A percentile compares a stretch with the other conserved stretches of the same genome.
These are phyloP conservation scores for Fusarium pilosicola DNA, from an alignment of 2,329 filamentous ascomycete species.

Conservation along the genomic window DNA sequence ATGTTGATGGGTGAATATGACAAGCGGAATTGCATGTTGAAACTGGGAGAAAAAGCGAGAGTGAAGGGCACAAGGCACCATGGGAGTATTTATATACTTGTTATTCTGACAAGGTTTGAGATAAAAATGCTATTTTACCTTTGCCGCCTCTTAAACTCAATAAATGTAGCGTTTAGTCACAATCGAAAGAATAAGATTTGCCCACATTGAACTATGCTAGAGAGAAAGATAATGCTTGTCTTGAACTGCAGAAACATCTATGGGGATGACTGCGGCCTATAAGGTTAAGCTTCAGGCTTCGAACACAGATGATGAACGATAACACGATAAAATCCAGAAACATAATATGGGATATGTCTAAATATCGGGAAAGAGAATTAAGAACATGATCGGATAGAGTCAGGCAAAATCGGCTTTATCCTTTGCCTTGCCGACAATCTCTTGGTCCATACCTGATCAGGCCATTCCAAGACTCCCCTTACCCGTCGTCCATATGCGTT, in stretches of 20 bases:
- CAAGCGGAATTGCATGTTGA: fast-evolving
- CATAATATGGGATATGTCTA: background rate
- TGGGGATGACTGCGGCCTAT: too few relatives aligned
- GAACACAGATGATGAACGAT: too few relatives aligned
- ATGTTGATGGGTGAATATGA: background rate
- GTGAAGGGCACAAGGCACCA: fast-evolving
- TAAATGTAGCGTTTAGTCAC: too few relatives aligned
- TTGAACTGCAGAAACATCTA: too few relatives aligned
- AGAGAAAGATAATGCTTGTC: too few relatives aligned
- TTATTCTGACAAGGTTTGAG: background rate
- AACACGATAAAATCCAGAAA: fast-evolving
- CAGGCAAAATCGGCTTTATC: background rate
- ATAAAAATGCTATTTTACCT: background rate
- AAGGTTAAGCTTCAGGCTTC: too few relatives aligned
- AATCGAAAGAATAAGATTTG: background rate
- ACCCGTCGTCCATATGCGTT: background rate
- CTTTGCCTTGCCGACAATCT: background rate
- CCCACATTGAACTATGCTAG: background rate
- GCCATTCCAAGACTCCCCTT: too few relatives aligned
- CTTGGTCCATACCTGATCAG: background rate
- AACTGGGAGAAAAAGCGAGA: fast-evolving
- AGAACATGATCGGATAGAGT: background rate
- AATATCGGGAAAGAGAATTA: background rate
- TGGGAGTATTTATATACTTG: background rate
- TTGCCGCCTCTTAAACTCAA: background rate